These are phyloP conservation scores for Bipolaris bicolor DNA, from an alignment of 2,329 filamentous ascomycete species.

Conservation along the genomic window DNA sequence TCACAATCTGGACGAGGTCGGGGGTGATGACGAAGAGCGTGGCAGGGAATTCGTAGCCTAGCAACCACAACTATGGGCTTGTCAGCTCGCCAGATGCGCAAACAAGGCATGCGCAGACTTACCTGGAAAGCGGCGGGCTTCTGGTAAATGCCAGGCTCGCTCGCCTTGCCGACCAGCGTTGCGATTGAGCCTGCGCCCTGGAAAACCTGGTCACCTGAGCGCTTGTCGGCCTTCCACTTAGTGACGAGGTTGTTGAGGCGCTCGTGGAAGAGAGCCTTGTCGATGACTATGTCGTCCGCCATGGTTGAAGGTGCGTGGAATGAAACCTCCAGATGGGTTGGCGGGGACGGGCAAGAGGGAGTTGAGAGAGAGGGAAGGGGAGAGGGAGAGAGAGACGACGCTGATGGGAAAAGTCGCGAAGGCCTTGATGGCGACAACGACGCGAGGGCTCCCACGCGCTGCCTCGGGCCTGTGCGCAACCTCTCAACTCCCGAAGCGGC, in stretches of 20 bases:
- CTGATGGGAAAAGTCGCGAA: slow-evolving; percentile 35
- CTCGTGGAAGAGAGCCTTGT: slow-evolving; percentile 91
- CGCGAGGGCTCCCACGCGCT: slow-evolving; percentile 31
- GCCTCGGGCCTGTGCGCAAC: slow-evolving; percentile 11
- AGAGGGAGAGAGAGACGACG: slow-evolving; percentile 19
- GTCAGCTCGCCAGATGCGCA: slow-evolving; percentile 29
- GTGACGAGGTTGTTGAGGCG: slow-evolving; percentile 85
- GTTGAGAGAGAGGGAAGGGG: slow-evolving; percentile 10
- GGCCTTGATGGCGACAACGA: slow-evolving; percentile 19
- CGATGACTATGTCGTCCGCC: slow-evolving; percentile 84
- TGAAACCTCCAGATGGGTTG: slow-evolving; percentile 24
- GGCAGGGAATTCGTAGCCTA: slow-evolving; percentile 97
- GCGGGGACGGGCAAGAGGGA: slow-evolving; percentile 13
- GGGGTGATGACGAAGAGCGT: slow-evolving; percentile 91
- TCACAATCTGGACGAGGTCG: slow-evolving; percentile 89
- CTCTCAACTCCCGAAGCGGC: slow-evolving; percentile 10
- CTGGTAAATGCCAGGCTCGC: slow-evolving; percentile 80
- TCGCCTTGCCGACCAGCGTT: slow-evolving; percentile 90
- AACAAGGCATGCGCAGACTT: slow-evolving; percentile 45
- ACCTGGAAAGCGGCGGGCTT: slow-evolving; percentile 98
- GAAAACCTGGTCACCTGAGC: slow-evolving; percentile 83
- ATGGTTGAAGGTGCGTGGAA: slow-evolving; percentile 52
- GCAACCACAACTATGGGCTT: slow-evolving; percentile 82
- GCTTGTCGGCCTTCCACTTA: slow-evolving; percentile 96
- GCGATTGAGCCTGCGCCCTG: slow-evolving; percentile 85